These are phyloP conservation scores for Pezicula rhizophila DNA, from an alignment of 2,329 filamentous ascomycete species.

Conservation along the genomic window DNA sequence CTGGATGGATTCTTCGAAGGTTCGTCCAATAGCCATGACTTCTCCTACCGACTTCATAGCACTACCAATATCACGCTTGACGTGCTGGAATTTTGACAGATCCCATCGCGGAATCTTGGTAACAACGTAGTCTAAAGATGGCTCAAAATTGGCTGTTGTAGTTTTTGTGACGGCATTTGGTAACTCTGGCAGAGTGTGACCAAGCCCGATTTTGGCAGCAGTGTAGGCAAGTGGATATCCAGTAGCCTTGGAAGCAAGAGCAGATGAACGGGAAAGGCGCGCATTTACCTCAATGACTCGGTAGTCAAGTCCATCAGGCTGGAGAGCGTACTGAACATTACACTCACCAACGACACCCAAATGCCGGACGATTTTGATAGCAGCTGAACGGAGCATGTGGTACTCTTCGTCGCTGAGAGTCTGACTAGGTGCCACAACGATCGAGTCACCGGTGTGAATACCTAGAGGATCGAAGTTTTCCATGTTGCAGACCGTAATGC, in stretches of 20 bases:
- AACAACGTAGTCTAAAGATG: constrained; percentile 93
- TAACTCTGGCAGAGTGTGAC: constrained; percentile 89
- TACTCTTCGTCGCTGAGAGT: constrained; percentile 98
- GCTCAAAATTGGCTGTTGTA: constrained; percentile 97
- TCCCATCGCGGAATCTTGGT: constrained; percentile 99
- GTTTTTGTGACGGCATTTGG: constrained; percentile 98
- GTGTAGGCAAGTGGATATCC: constrained; percentile 97
- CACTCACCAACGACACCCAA: constrained; percentile 96
- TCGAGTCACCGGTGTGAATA: constrained; percentile 97
- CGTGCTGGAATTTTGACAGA: constrained; percentile 96
- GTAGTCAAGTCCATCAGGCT: constrained; percentile 96
- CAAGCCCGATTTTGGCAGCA: constrained; percentile 95
- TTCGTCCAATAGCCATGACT: constrained; percentile 98
- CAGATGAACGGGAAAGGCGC: constrained; percentile 94
- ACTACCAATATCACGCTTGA: constrained; percentile 94
- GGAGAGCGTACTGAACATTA: constrained; percentile 95
- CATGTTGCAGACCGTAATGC: constrained; percentile 98
- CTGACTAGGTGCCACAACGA: constrained; percentile 94
- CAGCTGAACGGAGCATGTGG: constrained; percentile 95
- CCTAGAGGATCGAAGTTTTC: constrained; percentile 98
- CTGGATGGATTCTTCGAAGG: constrained; percentile 98
- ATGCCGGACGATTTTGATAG: constrained; percentile 97
- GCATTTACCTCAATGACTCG: constrained; percentile 98
- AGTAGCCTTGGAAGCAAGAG: constrained; percentile 94
- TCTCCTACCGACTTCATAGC: constrained; percentile 99